These are phyloP conservation scores for Casuarina cunninghamiana DNA, from an alignment of 306 rosid genomes.

Conservation along the genomic window DNA sequence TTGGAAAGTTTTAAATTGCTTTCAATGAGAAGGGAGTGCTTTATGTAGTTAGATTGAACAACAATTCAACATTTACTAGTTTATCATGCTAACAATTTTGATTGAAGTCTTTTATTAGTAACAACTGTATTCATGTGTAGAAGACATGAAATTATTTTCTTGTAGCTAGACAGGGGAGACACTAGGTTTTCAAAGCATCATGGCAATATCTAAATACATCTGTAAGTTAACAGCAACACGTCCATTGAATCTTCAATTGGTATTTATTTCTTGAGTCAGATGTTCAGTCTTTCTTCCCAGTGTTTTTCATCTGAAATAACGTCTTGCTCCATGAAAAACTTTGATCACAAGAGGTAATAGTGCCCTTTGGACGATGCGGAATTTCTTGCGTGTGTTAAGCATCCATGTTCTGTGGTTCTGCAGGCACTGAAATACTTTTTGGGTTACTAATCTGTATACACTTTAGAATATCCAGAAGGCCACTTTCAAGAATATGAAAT, in stretches of 20 bases:
- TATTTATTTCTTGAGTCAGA: neutral
- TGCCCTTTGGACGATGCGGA: neutral
- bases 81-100: neutral
- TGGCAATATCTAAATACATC: neutral
- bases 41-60: neutral
- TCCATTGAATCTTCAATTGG: neutral
- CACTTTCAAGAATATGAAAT: constrained; percentile 1
- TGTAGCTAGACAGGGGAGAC: neutral
- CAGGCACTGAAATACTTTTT: constrained; percentile 5
- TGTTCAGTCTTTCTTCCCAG: neutral
- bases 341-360: neutral
- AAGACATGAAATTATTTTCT: neutral
- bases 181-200: neutral
- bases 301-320: neutral
- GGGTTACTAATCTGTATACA: constrained; percentile 20
- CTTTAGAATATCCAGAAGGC: neutral
- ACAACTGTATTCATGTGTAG: neutral
- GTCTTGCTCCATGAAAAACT: neutral
- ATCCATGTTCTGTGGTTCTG: constrained; percentile 21
- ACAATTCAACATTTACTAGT: neutral
- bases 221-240: neutral
- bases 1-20: constrained; percentile 8
- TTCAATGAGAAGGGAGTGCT: neutral
- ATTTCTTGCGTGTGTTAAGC: constrained; percentile 17
- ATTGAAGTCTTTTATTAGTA: neutral